A percentile compares a stretch with the other conserved stretches of the same genome.
phyloP scores from a whole-genome alignment of 2,329 filamentous ascomycete species.

The Trichoderma brevicompactum region DNA sequence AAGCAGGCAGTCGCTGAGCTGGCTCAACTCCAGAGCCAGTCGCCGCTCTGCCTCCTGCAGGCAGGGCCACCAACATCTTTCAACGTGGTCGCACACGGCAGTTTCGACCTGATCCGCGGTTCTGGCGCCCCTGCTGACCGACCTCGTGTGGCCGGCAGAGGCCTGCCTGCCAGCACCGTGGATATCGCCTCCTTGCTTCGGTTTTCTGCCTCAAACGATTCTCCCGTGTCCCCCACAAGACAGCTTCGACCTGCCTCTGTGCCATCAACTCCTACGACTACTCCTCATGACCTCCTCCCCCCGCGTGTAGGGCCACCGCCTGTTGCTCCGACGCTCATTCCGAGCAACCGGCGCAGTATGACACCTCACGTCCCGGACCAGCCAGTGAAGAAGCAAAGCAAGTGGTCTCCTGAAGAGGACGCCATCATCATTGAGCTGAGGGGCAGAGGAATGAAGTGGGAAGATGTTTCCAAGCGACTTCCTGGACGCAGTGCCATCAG shows the following conservation, averaged over 20 bases:
- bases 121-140: conserved; percentile 39
- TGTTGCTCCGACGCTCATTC: conserved; percentile 42
- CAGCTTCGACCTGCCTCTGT: conserved; percentile 37
- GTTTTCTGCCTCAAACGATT: conserved; percentile 73
- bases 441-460: conserved; percentile 95
- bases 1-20: conserved; percentile 42
- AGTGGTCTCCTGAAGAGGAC: conserved; percentile 94
- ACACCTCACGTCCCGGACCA: conserved; percentile 61
- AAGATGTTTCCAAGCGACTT: conserved; percentile 91
- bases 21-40: conserved; percentile 50
- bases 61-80: conserved; percentile 45
- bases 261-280: conserved; percentile 31
- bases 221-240: conserved; percentile 54
- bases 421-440: conserved; percentile 90
- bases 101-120: conserved; percentile 38
- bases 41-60: conserved; percentile 48
- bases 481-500: conserved; percentile 92
- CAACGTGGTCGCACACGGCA: conserved; percentile 38
- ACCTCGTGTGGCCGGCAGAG: conserved; percentile 36
- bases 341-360: conserved; percentile 42
- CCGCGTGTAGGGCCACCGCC: conserved; percentile 35
- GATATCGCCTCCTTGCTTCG: conserved; percentile 93
- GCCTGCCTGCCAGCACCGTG: conserved; percentile 69
- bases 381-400: conserved; percentile 91
- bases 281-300: conserved; percentile 34